Conservation (phyloP, 2,329 filamentous ascomycete genomes). For the Cordyceps cateniannulata region DNA sequence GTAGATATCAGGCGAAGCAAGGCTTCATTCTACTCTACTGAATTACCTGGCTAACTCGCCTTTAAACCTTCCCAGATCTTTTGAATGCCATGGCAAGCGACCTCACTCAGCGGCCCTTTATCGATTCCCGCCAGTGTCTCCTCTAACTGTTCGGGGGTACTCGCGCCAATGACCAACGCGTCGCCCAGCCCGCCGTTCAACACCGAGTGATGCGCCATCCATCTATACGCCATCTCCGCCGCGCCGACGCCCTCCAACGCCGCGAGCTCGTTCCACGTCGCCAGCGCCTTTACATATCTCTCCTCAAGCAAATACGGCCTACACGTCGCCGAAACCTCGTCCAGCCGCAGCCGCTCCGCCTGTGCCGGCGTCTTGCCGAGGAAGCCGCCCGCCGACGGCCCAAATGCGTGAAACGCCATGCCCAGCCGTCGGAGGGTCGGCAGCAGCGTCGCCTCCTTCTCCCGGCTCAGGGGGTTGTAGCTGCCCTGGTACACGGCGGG, state of each 20-base stretch:
- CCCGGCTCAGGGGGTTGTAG: slow-evolving; percentile 13
- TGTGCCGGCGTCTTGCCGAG: slow-evolving; percentile 15
- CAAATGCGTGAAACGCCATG: slow-evolving; percentile 17
- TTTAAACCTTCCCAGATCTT: slow-evolving; percentile 8
- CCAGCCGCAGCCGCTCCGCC: slow-evolving; percentile 7
- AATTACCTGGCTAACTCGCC: not conserved
- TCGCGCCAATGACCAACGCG: slow-evolving; percentile 2
- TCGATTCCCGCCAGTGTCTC: not conserved
- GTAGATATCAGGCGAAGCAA: no score
- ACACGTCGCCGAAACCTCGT: slow-evolving; percentile 13
- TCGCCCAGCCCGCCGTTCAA: not conserved
- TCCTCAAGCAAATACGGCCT: slow-evolving; percentile 11
- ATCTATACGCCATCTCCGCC: slow-evolving; percentile 7
- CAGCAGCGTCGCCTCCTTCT: slow-evolving; percentile 14
- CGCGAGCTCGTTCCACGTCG: slow-evolving; percentile 13
- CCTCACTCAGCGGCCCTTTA: slow-evolving; percentile 13
- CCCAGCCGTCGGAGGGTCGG: slow-evolving; percentile 13
- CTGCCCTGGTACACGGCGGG: slow-evolving; percentile 15
- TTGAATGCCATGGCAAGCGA: slow-evolving; percentile 10
- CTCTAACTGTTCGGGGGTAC: slow-evolving; percentile 5
- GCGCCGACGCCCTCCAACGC: slow-evolving; percentile 13
- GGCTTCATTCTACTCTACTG: no score
- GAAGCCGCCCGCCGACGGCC: slow-evolving; percentile 16
- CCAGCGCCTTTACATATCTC: slow-evolving; percentile 11
- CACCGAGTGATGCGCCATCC: slow-evolving; percentile 8